These are phyloP conservation scores for Antitrichia curtipendula DNA, from an alignment of 225 moss, liverwort and hornwort genomes.

Conservation along the genomic window DNA sequence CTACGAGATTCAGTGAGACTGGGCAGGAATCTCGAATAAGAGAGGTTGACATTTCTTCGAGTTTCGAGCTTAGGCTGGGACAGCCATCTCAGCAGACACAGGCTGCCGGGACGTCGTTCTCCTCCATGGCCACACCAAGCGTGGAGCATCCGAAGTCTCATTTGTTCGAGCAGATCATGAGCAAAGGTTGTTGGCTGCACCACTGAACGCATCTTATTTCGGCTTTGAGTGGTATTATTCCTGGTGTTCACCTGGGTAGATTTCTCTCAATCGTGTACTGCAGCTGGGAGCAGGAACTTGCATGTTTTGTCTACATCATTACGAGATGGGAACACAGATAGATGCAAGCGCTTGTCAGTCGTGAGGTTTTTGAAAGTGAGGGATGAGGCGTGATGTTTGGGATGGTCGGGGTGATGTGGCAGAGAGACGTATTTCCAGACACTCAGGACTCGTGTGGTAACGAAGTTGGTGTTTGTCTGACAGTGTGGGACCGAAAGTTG, in stretches of 20 bases:
- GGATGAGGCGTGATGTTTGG: neutral
- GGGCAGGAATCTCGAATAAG: conserved; percentile 33
- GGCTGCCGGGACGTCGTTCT: conserved; percentile 33
- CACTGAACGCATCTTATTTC: neutral
- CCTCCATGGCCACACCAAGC: conserved; percentile 27
- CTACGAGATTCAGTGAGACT: conserved; percentile 15
- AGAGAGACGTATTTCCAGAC: neutral
- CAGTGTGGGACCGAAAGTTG: conserved; percentile 54
- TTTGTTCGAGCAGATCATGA: conserved; percentile 46
- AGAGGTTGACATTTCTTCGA: conserved; percentile 58
- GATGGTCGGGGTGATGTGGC: neutral
- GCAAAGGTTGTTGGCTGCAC: conserved; percentile 44
- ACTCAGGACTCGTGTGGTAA: neutral
- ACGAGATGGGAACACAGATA: neutral
- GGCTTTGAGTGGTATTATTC: neutral
- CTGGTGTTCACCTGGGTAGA: neutral
- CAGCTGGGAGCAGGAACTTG: neutral
- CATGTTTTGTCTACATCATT: neutral
- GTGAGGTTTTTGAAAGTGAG: neutral
- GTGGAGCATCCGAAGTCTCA: conserved; percentile 28
- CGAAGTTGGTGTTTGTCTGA: neutral
- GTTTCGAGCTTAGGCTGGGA: conserved; percentile 81
- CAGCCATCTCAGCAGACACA: conserved; percentile 88
- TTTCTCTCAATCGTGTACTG: neutral
- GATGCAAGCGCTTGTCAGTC: neutral